Evolutionary conservation across 2,329 filamentous ascomycete species (phyloP).

Genomic region (Fusarium subglutinans): DNA sequence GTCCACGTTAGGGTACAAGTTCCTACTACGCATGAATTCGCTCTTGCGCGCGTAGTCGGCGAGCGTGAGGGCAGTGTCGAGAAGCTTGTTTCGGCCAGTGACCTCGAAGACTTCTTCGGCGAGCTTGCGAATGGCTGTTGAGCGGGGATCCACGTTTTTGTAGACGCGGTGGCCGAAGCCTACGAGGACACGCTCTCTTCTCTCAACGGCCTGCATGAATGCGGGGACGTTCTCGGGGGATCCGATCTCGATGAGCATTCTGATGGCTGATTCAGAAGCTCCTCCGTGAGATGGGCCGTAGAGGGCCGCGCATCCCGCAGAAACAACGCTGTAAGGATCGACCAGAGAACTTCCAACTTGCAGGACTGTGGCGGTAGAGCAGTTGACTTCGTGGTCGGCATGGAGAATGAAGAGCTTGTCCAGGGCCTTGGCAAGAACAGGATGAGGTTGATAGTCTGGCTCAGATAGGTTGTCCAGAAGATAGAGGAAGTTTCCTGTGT

Average conservation of each 20-base stretch:
- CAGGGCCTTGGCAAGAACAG: slow-evolving; percentile 59
- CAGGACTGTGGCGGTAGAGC: slow-evolving; percentile 64
- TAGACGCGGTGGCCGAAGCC: slow-evolving; percentile 66
- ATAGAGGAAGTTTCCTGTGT: slow-evolving; percentile 64
- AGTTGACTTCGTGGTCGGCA: slow-evolving; percentile 68
- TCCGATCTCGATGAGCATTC: slow-evolving; percentile 62
- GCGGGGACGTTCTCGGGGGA: slow-evolving; percentile 59
- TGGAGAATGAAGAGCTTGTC: slow-evolving; percentile 65
- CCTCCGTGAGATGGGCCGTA: slow-evolving; percentile 68
- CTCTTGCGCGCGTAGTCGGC: slow-evolving; percentile 56
- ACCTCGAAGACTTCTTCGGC: slow-evolving; percentile 61
- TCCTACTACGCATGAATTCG: slow-evolving; percentile 59
- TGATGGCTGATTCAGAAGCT: slow-evolving; percentile 66
- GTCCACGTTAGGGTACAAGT: slow-evolving; percentile 62
- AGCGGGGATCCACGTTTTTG: slow-evolving; percentile 63
- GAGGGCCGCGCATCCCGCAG: slow-evolving; percentile 61
- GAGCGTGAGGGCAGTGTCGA: slow-evolving; percentile 58
- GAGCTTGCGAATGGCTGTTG: slow-evolving; percentile 58
- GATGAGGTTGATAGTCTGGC: slow-evolving; percentile 58
- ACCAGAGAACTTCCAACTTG: slow-evolving; percentile 66
- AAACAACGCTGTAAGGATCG: slow-evolving; percentile 63
- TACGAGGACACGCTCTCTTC: slow-evolving; percentile 60
- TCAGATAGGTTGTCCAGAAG: slow-evolving; percentile 62
- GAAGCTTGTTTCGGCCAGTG: slow-evolving; percentile 60
- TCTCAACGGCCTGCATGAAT: slow-evolving; percentile 61